A percentile compares a stretch with the other conserved stretches of the same genome.
Evolutionary conservation across 352 stramenopile genomes (phyloP).

Genomic region (Phytophthora megakarya): DNA sequence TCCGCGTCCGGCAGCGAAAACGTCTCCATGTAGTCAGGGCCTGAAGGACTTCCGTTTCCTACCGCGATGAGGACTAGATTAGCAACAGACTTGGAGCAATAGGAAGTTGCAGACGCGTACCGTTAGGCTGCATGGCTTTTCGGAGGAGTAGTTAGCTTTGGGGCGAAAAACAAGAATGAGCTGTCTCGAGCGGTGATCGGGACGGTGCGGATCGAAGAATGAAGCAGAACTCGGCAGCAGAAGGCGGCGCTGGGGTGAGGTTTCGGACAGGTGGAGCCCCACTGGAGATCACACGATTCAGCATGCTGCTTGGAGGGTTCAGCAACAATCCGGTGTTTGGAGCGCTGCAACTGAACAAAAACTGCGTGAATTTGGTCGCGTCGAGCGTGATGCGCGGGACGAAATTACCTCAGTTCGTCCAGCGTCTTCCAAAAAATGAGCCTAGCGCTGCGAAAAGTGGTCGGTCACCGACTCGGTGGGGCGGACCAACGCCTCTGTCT

Average conservation of each 20-base stretch:
- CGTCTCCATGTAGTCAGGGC: conserved; percentile 25
- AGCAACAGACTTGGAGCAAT: not conserved
- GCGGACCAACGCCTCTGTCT: conserved; percentile 18
- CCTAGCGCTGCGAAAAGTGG: conserved; percentile 24
- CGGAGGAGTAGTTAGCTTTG: too few species aligned
- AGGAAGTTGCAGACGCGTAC: conserved; percentile 20
- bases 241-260: conserved; percentile 23
- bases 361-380: conserved; percentile 18
- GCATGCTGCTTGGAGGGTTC: conserved; percentile 33
- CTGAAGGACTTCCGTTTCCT: conserved; percentile 35
- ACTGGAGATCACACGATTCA: conserved; percentile 31
- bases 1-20: conserved; percentile 32
- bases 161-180: conserved; percentile 31
- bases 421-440: conserved; percentile 39
- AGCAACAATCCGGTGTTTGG: conserved; percentile 47
- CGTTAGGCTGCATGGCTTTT: conserved; percentile 37
- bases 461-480: too few species aligned
- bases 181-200: conserved; percentile 8
- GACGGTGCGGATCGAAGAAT: conserved; percentile 34
- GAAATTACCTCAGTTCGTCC: conserved; percentile 7
- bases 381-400: conserved; percentile 11
- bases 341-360: conserved; percentile 38
- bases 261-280: conserved; percentile 34
- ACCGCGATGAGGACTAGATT: conserved; percentile 2
- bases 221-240: conserved; percentile 12